phyloP scores from a whole-genome alignment of 2,329 filamentous ascomycete species.

The Neonectria ditissima region DNA sequence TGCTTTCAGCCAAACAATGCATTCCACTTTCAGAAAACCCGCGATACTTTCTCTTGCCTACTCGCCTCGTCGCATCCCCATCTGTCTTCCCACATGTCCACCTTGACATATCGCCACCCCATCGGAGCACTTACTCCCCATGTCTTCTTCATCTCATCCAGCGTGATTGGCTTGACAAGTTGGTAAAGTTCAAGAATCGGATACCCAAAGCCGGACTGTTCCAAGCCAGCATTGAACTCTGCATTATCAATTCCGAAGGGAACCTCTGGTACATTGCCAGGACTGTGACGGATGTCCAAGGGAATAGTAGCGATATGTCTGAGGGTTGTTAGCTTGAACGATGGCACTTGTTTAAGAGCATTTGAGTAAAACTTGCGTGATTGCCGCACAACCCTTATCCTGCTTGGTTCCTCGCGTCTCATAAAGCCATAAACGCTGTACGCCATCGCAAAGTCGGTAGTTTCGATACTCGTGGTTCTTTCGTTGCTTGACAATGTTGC shows the following conservation, averaged over 20 bases:
- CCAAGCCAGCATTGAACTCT: slow-evolving; percentile 46
- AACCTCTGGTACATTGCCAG: slow-evolving; percentile 34
- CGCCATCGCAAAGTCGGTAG: slow-evolving; percentile 39
- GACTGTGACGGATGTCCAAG: slow-evolving; percentile 13
- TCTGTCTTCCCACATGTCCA: slow-evolving; percentile 39
- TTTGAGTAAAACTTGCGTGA: slow-evolving; percentile 38
- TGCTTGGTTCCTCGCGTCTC: slow-evolving; percentile 28
- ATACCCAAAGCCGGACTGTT: slow-evolving; percentile 45
- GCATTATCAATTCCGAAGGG: slow-evolving; percentile 45
- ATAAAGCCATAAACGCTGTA: slow-evolving; percentile 45
- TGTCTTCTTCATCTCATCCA: slow-evolving; percentile 40
- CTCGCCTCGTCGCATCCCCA: slow-evolving; percentile 37
- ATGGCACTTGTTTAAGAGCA: background rate
- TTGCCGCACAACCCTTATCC: slow-evolving; percentile 31
- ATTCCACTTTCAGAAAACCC: slow-evolving; percentile 23
- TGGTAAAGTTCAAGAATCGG: slow-evolving; percentile 43
- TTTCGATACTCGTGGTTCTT: slow-evolving; percentile 47
- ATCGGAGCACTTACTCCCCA: slow-evolving; percentile 46
- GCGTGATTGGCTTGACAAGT: slow-evolving; percentile 35
- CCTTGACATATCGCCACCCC: slow-evolving; percentile 41
- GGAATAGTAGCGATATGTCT: slow-evolving; percentile 34
- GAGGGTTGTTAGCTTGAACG: slow-evolving; percentile 4
- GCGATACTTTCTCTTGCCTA: slow-evolving; percentile 7
- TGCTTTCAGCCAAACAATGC: no score
- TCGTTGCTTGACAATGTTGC: slow-evolving; percentile 35